Evolutionary conservation across 2,329 filamentous ascomycete species (phyloP).

Genomic region (Microdochium nivale): DNA sequence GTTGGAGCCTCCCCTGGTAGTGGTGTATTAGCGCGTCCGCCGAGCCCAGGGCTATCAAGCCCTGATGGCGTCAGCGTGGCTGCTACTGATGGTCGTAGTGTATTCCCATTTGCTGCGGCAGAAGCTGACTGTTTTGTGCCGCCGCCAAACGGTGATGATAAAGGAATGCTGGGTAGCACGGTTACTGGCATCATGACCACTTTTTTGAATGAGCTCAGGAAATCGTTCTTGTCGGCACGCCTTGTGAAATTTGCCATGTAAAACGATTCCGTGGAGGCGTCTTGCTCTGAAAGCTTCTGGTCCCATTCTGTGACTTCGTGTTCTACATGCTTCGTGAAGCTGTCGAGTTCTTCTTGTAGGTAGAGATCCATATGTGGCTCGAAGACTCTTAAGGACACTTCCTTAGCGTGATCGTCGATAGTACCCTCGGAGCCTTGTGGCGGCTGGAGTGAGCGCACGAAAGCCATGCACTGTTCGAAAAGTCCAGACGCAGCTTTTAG

Average conservation of each 20-base stretch:
- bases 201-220: slow-evolving; percentile 92
- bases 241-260: slow-evolving; percentile 94
- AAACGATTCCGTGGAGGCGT: slow-evolving; percentile 83
- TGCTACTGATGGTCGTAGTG: slow-evolving; percentile 15
- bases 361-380: slow-evolving; percentile 93
- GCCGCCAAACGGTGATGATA: slow-evolving; percentile 46
- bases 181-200: slow-evolving; percentile 99
- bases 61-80: slow-evolving; percentile 33
- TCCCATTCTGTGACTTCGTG: slow-evolving; percentile 79
- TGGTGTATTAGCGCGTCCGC: slow-evolving; percentile 27
- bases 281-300: slow-evolving; percentile 82
- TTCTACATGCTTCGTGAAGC: slow-evolving; percentile 70
- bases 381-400: slow-evolving; percentile 65
- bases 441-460: slow-evolving; percentile 62
- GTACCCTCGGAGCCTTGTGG: slow-evolving; percentile 53
- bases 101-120: slow-evolving; percentile 18
- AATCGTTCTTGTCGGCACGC: slow-evolving; percentile 93
- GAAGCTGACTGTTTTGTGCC: slow-evolving; percentile 26
- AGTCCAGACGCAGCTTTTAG: slow-evolving; percentile 79
- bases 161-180: slow-evolving; percentile 63
- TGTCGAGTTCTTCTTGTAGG: slow-evolving; percentile 81
- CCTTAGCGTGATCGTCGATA: slow-evolving; percentile 56
- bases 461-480: slow-evolving; percentile 76
- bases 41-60: slow-evolving; percentile 38
- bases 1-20: slow-evolving; percentile 64